These are phyloP conservation scores for Beauveria sp. DNA, from an alignment of 2,329 filamentous ascomycete genomes.

Conservation along the genomic window DNA sequence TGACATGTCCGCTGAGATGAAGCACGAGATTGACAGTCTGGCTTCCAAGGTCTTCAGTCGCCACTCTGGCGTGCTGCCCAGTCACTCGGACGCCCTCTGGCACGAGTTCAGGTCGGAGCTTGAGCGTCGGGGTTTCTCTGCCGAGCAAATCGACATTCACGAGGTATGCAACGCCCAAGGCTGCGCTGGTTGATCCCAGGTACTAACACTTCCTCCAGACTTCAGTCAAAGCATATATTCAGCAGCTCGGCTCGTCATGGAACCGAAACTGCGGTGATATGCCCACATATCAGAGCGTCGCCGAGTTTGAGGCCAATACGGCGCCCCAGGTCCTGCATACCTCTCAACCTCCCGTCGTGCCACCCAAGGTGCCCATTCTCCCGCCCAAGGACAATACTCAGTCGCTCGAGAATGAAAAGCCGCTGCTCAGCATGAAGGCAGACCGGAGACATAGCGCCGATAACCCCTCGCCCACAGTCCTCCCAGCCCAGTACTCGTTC, in stretches of 20 bases:
- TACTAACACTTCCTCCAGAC: slow-evolving; percentile 34
- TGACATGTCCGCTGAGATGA: slow-evolving; percentile 43
- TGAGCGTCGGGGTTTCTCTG: slow-evolving; percentile 50
- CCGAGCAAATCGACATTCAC: slow-evolving; percentile 46
- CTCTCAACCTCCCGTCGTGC: slow-evolving; percentile 19
- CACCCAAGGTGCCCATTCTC: slow-evolving; percentile 13
- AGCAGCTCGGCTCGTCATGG: slow-evolving; percentile 46
- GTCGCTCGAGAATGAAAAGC: slow-evolving; percentile 33
- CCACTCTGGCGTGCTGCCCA: slow-evolving; percentile 29
- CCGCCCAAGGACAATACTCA: slow-evolving; percentile 28
- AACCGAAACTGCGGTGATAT: slow-evolving; percentile 34
- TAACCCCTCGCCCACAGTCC: slow-evolving; percentile 22
- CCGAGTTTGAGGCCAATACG: slow-evolving; percentile 34
- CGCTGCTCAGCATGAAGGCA: slow-evolving; percentile 30
- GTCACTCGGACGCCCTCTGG: slow-evolving; percentile 48
- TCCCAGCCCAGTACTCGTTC: slow-evolving; percentile 23
- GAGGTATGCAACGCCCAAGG: slow-evolving; percentile 50
- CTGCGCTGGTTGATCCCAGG: neutral
- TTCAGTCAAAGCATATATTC: slow-evolving; percentile 52
- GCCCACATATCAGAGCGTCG: slow-evolving; percentile 45
- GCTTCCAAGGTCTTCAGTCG: slow-evolving; percentile 43
- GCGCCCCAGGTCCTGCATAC: slow-evolving; percentile 18
- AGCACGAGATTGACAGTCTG: slow-evolving; percentile 53
- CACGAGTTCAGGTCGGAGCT: slow-evolving; percentile 51
- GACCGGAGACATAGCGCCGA: slow-evolving; percentile 28